Conservation (phyloP, 2,329 filamentous ascomycete genomes). For the Didymella arachidicola region DNA sequence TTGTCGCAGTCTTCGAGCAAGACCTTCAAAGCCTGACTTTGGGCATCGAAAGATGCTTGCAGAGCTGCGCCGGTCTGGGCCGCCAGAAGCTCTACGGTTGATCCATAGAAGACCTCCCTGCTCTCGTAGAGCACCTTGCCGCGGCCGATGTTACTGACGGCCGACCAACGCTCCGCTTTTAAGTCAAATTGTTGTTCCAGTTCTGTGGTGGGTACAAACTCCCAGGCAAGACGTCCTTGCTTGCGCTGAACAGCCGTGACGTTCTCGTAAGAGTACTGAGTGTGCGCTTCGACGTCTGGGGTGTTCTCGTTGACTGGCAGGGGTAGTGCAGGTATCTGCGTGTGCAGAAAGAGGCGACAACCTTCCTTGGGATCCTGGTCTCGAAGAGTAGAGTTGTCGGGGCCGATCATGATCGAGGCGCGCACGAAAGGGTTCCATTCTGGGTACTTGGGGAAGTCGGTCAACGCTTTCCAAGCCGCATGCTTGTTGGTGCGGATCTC, state of each 20-base stretch:
- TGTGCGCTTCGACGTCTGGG: slow-evolving; percentile 35
- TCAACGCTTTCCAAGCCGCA: slow-evolving; percentile 40
- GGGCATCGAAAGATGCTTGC: slow-evolving; percentile 39
- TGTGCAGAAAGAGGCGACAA: slow-evolving; percentile 33
- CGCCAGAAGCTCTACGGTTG: slow-evolving; percentile 26
- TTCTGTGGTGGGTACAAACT: slow-evolving; percentile 20
- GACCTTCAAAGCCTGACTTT: slow-evolving; percentile 39
- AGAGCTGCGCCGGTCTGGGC: slow-evolving; percentile 25
- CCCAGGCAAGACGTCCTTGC: slow-evolving; percentile 39
- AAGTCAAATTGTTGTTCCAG: slow-evolving; percentile 14
- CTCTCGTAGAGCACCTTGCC: slow-evolving; percentile 43
- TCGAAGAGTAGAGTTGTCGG: slow-evolving; percentile 30
- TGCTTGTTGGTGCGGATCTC: slow-evolving; percentile 34
- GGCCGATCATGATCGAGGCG: slow-evolving; percentile 31
- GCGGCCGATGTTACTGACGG: slow-evolving; percentile 33
- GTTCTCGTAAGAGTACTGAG: slow-evolving; percentile 38
- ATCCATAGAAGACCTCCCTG: slow-evolving; percentile 39
- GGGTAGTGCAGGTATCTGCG: slow-evolving; percentile 42
- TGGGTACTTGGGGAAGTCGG: slow-evolving; percentile 38
- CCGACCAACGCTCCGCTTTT: slow-evolving; percentile 39
- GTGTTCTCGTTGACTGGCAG: slow-evolving; percentile 39
- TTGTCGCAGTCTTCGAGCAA: slow-evolving; percentile 24
- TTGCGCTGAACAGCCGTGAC: slow-evolving; percentile 41
- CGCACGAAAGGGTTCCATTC: slow-evolving; percentile 47
- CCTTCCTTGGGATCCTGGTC: slow-evolving; percentile 38